Conservation (phyloP, 495 filamentous ascomycete genomes). For the Neurospora discreta region DNA sequence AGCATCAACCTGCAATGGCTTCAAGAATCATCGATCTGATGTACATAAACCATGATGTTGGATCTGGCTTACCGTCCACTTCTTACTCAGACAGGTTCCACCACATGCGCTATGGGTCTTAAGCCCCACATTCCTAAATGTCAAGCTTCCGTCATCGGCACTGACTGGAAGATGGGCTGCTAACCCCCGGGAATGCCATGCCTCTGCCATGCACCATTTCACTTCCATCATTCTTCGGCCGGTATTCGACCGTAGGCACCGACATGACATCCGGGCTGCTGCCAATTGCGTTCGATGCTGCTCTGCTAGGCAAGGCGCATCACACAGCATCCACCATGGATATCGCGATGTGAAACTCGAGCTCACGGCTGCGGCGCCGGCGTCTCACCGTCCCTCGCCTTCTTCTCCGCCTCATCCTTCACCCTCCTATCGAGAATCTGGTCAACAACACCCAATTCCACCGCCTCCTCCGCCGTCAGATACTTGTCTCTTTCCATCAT, state of each 20-base stretch:
- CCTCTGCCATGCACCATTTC: neutral
- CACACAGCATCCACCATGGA: neutral
- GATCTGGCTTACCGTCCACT: neutral
- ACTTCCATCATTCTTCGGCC: neutral
- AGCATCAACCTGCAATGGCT: neutral
- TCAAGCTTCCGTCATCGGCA: slow-evolving; percentile 7
- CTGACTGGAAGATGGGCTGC: neutral
- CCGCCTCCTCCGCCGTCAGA: slow-evolving; percentile 76
- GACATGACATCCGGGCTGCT: neutral
- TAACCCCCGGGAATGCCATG: neutral
- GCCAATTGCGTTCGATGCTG: neutral
- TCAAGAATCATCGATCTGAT: neutral
- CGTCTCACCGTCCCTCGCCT: slow-evolving; percentile 8
- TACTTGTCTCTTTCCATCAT: slow-evolving; percentile 96
- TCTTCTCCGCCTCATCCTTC: slow-evolving; percentile 17
- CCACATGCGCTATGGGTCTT: neutral
- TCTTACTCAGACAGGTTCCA: neutral
- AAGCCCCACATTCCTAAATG: neutral
- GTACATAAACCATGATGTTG: neutral
- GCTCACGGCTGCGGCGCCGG: slow-evolving; percentile 15
- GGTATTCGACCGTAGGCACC: neutral
- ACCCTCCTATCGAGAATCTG: slow-evolving; percentile 56
- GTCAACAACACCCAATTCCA: slow-evolving; percentile 85
- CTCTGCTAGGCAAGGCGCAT: neutral
- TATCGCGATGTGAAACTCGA: neutral